These are phyloP conservation scores for Talaromyces stipitatus DNA, from an alignment of 495 filamentous ascomycete genomes.

Conservation along the genomic window DNA sequence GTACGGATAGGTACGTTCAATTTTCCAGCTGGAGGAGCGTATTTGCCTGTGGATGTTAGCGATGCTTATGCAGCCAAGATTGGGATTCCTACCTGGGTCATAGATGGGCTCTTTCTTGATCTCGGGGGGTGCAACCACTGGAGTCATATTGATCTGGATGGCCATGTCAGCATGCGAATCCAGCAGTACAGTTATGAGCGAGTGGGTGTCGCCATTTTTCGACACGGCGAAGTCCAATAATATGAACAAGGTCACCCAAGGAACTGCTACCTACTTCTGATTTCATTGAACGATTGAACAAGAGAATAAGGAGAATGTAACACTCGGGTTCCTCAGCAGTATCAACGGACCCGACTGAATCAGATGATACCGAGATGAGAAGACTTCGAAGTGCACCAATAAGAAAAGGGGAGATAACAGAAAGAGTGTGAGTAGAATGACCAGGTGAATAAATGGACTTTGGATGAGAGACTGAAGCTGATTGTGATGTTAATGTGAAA, in stretches of 20 bases:
- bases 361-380: background rate
- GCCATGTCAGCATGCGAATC: background rate
- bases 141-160: constrained; percentile 2
- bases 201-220: background rate
- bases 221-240: background rate
- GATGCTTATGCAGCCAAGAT: background rate
- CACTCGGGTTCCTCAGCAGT: background rate
- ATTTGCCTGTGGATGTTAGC: constrained; percentile 1
- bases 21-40: constrained; percentile 5
- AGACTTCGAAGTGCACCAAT: background rate
- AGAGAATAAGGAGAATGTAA: background rate
- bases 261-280: background rate
- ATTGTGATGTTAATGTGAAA: constrained; percentile 9
- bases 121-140: constrained; percentile 1
- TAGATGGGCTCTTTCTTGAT: constrained; percentile 3
- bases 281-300: background rate
- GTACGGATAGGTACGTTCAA: constrained; percentile 1
- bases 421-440: constrained; percentile 7
- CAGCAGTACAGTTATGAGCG: background rate
- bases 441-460: constrained; percentile 8
- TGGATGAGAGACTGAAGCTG: constrained; percentile 11
- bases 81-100: background rate
- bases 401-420: constrained; percentile 8
- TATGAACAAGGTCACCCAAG: background rate
- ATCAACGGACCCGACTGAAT: background rate